Conservation (phyloP, 495 filamentous ascomycete genomes). For the Penicillium tannophilum region DNA sequence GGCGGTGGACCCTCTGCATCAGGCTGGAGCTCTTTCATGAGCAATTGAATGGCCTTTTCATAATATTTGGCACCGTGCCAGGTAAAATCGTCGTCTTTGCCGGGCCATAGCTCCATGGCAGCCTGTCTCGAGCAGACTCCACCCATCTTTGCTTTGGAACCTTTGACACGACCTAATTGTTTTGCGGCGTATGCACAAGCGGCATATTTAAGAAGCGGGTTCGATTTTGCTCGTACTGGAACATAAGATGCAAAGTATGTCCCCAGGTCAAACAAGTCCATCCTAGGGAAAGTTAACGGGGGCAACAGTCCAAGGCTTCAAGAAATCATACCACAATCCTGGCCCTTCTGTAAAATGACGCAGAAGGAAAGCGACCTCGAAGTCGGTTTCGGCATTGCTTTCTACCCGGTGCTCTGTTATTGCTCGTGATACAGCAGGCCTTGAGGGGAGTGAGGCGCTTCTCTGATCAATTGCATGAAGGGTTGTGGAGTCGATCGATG, state of each 20-base stretch:
- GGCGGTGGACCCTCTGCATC: slow-evolving; percentile 42
- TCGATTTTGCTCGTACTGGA: slow-evolving; percentile 56
- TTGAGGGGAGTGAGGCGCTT: slow-evolving; percentile 33
- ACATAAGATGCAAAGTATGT: slow-evolving; percentile 62
- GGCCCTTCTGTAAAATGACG: slow-evolving; percentile 63
- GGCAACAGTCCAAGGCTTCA: background rate
- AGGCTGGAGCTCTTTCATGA: slow-evolving; percentile 59
- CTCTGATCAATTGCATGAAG: slow-evolving; percentile 38
- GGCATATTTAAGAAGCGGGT: slow-evolving; percentile 60
- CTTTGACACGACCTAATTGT: slow-evolving; percentile 58
- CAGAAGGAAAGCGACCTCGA: slow-evolving; percentile 61
- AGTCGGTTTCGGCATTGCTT: slow-evolving; percentile 47
- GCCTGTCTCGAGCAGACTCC: slow-evolving; percentile 52
- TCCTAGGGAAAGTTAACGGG: slow-evolving; percentile 46
- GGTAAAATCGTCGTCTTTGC: slow-evolving; percentile 52
- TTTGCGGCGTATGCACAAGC: slow-evolving; percentile 65
- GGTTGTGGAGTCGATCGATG: slow-evolving; percentile 45
- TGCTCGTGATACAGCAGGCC: slow-evolving; percentile 24
- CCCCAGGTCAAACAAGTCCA: slow-evolving; percentile 64
- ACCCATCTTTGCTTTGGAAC: slow-evolving; percentile 50
- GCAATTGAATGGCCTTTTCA: slow-evolving; percentile 62
- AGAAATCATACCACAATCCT: slow-evolving; percentile 53
- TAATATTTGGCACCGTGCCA: slow-evolving; percentile 64
- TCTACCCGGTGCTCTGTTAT: slow-evolving; percentile 25
- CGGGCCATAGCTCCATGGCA: slow-evolving; percentile 54